These are phyloP conservation scores for Pichia eremophila DNA, from an alignment of 805 yeast species.

Conservation along the genomic window DNA sequence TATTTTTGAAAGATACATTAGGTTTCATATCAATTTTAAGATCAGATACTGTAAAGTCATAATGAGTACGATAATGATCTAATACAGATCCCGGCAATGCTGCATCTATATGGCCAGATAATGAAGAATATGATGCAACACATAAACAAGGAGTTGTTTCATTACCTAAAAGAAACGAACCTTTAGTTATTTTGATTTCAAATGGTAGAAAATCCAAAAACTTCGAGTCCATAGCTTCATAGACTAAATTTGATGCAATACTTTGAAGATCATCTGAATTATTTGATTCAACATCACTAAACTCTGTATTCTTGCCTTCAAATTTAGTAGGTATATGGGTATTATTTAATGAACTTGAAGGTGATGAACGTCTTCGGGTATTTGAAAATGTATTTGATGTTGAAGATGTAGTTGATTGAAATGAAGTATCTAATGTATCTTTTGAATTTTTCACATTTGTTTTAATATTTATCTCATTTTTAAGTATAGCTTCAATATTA, in stretches of 20 bases:
- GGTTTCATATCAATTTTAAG: constrained; percentile 58
- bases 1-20: constrained; percentile 51
- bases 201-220: constrained; percentile 48
- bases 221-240: constrained; percentile 7
- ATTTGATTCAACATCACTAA: background rate
- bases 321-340: background rate
- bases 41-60: constrained; percentile 37
- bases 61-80: constrained; percentile 47
- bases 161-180: constrained; percentile 76
- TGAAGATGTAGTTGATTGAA: background rate
- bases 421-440: background rate
- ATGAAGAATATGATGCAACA: constrained; percentile 48
- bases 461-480: background rate
- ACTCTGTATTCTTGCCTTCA: background rate
- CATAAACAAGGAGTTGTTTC: constrained; percentile 63
- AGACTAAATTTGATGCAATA: background rate
- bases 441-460: background rate
- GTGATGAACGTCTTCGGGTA: background rate
- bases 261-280: background rate
- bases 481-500: constrained; percentile 7
- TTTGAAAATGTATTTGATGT: background rate
- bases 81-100: constrained; percentile 32
- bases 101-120: constrained; percentile 51
- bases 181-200: constrained; percentile 46
- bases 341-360: background rate